Evolutionary conservation across 1,284 basidiomycete genomes (phyloP).

Genomic region (Meira nashicola): DNA sequence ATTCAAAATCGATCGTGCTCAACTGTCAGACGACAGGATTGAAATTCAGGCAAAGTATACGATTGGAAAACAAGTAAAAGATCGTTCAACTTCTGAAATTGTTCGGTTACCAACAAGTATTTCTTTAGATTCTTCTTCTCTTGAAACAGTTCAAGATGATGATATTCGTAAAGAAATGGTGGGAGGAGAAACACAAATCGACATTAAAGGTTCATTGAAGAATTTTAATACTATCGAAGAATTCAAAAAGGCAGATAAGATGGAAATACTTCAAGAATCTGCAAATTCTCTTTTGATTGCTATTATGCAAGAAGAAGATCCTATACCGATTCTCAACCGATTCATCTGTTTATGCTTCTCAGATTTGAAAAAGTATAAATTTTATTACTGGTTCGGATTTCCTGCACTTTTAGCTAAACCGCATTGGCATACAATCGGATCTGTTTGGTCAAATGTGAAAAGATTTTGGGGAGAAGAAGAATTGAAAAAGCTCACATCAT

Average conservation of each 20-base stretch:
- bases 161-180: neutral
- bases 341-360: conserved; percentile 90
- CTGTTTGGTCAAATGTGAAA: neutral
- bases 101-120: conserved; percentile 41
- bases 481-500: too few relatives aligned
- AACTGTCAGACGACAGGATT: conserved; percentile 70
- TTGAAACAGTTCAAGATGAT: neutral
- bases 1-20: conserved; percentile 84
- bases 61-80: conserved; percentile 67
- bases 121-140: conserved; percentile 31
- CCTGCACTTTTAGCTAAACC: conserved; percentile 68
- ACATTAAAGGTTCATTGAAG: conserved; percentile 66
- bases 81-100: conserved; percentile 64
- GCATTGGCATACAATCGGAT: conserved; percentile 59
- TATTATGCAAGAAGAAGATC: conserved; percentile 13
- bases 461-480: too few relatives aligned
- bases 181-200: neutral
- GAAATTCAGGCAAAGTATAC: conserved; percentile 67
- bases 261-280: conserved; percentile 62
- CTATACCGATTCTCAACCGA: conserved; percentile 58
- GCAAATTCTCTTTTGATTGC: conserved; percentile 17
- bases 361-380: conserved; percentile 95
- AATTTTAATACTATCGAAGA: conserved; percentile 86
- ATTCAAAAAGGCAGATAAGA: conserved; percentile 85
- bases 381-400: conserved; percentile 96